These are phyloP conservation scores for Biscogniauxia sp. DNA, from an alignment of 2,329 filamentous ascomycete species.

Conservation along the genomic window DNA sequence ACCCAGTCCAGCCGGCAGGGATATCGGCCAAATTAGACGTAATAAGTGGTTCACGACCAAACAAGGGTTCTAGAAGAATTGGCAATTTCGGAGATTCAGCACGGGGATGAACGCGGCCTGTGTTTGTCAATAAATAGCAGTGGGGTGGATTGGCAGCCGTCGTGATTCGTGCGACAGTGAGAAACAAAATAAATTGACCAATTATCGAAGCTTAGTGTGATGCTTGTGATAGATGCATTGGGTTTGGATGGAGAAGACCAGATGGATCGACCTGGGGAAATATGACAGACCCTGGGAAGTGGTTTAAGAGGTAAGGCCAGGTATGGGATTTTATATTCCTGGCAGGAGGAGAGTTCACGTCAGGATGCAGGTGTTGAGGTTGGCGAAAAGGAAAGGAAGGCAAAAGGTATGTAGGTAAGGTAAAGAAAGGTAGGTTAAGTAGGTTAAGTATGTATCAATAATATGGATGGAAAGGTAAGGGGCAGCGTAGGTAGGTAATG, in stretches of 20 bases:
- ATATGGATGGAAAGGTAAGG: too few relatives aligned
- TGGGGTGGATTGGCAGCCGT: constrained; percentile 7
- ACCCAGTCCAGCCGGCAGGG: constrained; percentile 15
- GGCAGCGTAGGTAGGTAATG: too few relatives aligned
- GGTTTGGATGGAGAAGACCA: background rate
- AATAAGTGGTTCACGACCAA: constrained; percentile 14
- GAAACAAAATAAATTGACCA: constrained; percentile 10
- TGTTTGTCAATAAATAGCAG: constrained; percentile 17
- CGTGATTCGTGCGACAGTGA: constrained; percentile 1
- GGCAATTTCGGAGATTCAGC: constrained; percentile 15
- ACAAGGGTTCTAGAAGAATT: background rate
- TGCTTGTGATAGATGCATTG: background rate
- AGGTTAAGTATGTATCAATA: background rate
- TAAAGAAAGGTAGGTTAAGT: too few relatives aligned
- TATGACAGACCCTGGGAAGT: background rate
- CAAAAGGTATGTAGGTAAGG: too few relatives aligned
- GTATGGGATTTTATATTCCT: background rate
- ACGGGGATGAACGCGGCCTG: constrained; percentile 16
- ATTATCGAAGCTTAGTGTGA: constrained; percentile 11
- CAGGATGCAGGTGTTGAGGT: too few relatives aligned
- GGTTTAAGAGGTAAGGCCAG: background rate
- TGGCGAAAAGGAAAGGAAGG: too few relatives aligned
- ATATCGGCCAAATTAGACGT: constrained; percentile 7
- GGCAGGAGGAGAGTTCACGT: too few relatives aligned
- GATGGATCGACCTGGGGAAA: background rate